Evolutionary conservation across 768 basidiomycete species (phyloP).

Genomic region (Suillus alpinus): DNA sequence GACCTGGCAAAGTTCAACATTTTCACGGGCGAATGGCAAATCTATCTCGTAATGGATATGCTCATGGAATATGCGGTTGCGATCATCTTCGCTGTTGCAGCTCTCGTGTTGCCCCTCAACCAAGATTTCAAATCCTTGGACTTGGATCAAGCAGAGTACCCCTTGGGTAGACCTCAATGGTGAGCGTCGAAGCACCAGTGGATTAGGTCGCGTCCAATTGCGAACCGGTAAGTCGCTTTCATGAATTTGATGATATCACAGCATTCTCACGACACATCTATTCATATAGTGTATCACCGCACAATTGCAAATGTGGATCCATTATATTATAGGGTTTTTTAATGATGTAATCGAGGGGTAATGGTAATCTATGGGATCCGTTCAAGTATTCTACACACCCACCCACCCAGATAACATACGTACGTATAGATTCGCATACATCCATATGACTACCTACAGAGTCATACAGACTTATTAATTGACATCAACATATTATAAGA

Average conservation of each 20-base stretch:
- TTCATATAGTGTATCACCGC: too few species aligned
- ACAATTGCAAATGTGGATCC: too few species aligned
- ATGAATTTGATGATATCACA: not conserved
- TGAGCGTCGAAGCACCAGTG: not conserved
- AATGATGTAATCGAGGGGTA: too few species aligned
- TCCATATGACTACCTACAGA: too few species aligned
- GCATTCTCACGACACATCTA: not conserved
- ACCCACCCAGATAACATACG: too few species aligned
- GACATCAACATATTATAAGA: too few species aligned
- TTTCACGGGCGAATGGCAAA: conserved; percentile 49
- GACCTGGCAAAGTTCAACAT: conserved; percentile 50
- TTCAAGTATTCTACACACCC: too few species aligned
- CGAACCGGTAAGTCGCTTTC: not conserved
- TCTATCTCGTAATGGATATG: conserved; percentile 52
- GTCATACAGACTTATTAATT: too few species aligned
- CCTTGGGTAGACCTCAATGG: conserved; percentile 31
- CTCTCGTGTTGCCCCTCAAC: conserved; percentile 17
- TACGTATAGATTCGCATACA: too few species aligned
- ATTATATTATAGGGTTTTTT: too few species aligned
- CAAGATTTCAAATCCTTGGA: conserved; percentile 19
- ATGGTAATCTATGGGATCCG: too few species aligned
- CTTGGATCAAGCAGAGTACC: not conserved
- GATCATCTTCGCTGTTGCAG: conserved; percentile 34
- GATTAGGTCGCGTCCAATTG: not conserved
- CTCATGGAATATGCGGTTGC: conserved; percentile 54